Percentiles rank a stretch among this genome's conserved stretches.
phyloP scores from a whole-genome alignment of 345 rosid species.

The Syzygium aromaticum region DNA sequence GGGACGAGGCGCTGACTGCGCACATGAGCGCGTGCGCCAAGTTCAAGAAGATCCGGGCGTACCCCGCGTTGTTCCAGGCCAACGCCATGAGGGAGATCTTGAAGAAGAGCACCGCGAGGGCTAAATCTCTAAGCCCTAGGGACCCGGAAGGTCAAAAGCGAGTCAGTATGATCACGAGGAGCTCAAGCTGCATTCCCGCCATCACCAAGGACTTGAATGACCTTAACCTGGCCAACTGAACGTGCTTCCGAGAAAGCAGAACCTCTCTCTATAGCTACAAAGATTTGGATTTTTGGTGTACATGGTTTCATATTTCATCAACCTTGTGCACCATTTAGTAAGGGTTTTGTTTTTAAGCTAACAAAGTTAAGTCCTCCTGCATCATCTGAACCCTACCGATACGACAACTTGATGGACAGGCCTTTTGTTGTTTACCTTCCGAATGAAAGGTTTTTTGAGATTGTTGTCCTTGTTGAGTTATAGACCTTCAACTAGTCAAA shows the following conservation, averaged over 20 bases:
- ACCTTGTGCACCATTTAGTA: neutral
- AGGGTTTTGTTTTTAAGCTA: neutral
- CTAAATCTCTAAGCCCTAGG: slow-evolving; percentile 39
- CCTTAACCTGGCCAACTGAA: slow-evolving; percentile 5
- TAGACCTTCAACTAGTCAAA: neutral
- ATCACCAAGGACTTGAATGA: slow-evolving; percentile 49
- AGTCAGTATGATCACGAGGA: slow-evolving; percentile 43
- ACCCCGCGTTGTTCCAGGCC: slow-evolving; percentile 71
- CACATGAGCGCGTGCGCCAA: slow-evolving; percentile 74
- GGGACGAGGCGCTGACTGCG: slow-evolving; percentile 53
- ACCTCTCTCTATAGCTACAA: neutral
- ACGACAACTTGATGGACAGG: neutral
- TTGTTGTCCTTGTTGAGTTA: neutral
- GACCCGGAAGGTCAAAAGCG: slow-evolving; percentile 20
- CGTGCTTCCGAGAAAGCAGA: neutral
- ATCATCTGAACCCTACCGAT: neutral
- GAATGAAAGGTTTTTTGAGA: neutral
- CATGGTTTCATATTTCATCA: neutral
- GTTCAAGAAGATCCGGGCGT: slow-evolving; percentile 80
- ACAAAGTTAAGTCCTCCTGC: neutral
- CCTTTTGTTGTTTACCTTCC: neutral
- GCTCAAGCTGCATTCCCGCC: slow-evolving; percentile 85
- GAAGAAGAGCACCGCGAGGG: slow-evolving; percentile 40
- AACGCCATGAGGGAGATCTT: slow-evolving; percentile 85
- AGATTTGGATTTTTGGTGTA: neutral